phyloP scores from a whole-genome alignment of 345 rosid species.

The Eucalyptus urophylla region DNA sequence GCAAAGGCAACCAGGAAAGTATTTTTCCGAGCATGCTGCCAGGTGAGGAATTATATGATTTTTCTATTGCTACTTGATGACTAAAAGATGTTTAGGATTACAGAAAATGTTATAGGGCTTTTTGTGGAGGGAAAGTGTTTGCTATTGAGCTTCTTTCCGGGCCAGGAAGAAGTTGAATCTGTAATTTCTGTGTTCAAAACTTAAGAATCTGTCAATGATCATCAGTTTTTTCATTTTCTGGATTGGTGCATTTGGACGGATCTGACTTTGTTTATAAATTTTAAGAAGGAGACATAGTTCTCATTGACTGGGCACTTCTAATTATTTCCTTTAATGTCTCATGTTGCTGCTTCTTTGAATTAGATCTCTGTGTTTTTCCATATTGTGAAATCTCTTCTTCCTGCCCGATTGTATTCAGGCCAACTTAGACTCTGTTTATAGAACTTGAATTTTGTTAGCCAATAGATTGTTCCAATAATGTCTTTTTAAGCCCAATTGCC shows the following conservation, averaged over 20 bases:
- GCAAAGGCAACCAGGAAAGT: slow-evolving; percentile 82
- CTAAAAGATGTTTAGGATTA: not conserved
- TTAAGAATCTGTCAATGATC: not conserved
- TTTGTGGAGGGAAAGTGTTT: not conserved
- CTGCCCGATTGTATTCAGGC: not conserved
- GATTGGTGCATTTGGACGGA: not conserved
- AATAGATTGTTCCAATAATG: not conserved
- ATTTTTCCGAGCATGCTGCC: slow-evolving; percentile 84
- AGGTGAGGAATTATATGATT: slow-evolving; percentile 21
- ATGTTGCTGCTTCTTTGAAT: not conserved
- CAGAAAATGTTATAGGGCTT: not conserved
- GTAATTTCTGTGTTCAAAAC: not conserved
- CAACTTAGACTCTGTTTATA: not conserved
- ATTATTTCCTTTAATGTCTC: not conserved
- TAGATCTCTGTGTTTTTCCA: not conserved
- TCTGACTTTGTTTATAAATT: not conserved
- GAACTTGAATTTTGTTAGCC: not conserved
- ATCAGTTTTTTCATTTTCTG: not conserved
- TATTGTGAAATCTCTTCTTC: not conserved
- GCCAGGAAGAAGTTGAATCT: not conserved
- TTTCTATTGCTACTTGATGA: not conserved
- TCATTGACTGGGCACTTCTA: not conserved
- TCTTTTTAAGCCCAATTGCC: not conserved
- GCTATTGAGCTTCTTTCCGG: not conserved
- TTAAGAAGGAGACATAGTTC: not conserved